Evolutionary conservation across 306 rosid genomes (phyloP).

Genomic region (Castanea crenata): DNA sequence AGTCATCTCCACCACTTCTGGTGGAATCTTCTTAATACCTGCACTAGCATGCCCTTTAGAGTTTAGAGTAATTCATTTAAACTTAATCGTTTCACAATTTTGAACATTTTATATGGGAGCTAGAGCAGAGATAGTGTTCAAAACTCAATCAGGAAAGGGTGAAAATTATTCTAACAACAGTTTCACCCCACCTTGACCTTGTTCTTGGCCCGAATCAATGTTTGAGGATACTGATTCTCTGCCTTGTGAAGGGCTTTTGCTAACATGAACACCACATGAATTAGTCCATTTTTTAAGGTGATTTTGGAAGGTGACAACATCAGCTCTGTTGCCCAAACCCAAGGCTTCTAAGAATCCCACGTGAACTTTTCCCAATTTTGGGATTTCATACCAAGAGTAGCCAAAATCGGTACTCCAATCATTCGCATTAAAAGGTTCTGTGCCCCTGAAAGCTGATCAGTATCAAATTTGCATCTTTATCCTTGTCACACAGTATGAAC

Average conservation of each 20-base stretch:
- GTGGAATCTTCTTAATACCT: constrained; percentile 20
- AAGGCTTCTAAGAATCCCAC: constrained; percentile 84
- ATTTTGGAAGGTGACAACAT: constrained; percentile 38
- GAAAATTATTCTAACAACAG: background rate
- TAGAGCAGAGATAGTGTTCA: too few species aligned
- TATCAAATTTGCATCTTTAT: constrained; percentile 63
- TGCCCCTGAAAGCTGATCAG: constrained; percentile 75
- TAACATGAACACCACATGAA: constrained; percentile 12
- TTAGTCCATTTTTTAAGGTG: constrained; percentile 24
- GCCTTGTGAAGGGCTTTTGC: constrained; percentile 11
- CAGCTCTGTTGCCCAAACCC: constrained; percentile 60
- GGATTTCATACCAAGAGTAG: constrained; percentile 77
- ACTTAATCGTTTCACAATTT: too few species aligned
- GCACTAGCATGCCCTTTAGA: constrained; percentile 4
- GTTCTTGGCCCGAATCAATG: constrained; percentile 17
- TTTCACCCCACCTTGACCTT: background rate
- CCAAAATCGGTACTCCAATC: constrained; percentile 83
- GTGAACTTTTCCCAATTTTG: constrained; percentile 65
- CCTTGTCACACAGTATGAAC: constrained; percentile 66
- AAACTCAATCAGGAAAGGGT: too few species aligned
- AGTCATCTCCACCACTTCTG: constrained; percentile 35
- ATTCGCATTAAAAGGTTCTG: constrained; percentile 70
- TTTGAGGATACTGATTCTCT: constrained; percentile 17
- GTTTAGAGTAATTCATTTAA: background rate
- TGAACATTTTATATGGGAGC: too few species aligned